A percentile compares a stretch with the other conserved stretches of the same genome.
These are phyloP conservation scores for Phtheirospermum japonicum DNA, from an alignment of 257 asterid species.

Conservation along the genomic window DNA sequence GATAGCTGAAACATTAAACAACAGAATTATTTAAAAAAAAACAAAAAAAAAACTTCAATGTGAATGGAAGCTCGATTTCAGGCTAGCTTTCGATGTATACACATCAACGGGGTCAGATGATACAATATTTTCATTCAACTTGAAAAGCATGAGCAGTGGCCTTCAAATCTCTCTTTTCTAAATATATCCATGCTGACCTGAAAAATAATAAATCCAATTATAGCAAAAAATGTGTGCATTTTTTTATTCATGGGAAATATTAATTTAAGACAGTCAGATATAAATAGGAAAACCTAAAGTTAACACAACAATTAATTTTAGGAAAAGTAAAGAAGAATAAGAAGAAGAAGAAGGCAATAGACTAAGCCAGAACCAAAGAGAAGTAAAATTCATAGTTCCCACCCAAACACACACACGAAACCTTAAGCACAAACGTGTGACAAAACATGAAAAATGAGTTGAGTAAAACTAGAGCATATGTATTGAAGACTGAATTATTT, in stretches of 20 bases:
- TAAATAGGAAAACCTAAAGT: slow-evolving; percentile 11
- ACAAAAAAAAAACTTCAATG: neutral
- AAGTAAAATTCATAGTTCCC: neutral
- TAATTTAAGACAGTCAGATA: too few relatives aligned
- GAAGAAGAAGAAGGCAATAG: neutral
- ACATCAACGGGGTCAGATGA: slow-evolving; percentile 99
- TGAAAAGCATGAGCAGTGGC: slow-evolving; percentile 98
- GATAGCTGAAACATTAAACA: slow-evolving; percentile 89
- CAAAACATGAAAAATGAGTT: too few relatives aligned
- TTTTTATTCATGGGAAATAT: too few relatives aligned
- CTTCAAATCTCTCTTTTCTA: slow-evolving; percentile 93
- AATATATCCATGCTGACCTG: slow-evolving; percentile 98
- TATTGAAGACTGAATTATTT: neutral
- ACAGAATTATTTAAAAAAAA: too few relatives aligned
- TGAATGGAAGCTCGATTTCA: slow-evolving; percentile 3
- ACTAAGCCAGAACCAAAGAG: slow-evolving; percentile 13
- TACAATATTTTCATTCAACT: slow-evolving; percentile 96
- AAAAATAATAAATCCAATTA: neutral
- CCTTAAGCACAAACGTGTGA: neutral
- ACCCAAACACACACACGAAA: neutral
- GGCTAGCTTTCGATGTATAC: too few relatives aligned
- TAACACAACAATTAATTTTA: slow-evolving; percentile 1
- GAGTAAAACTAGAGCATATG: neutral
- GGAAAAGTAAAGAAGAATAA: neutral
- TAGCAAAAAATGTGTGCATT: neutral